Evolutionary conservation across 345 rosid genomes (phyloP), one percentile per base, ranked within the genome.

Genomic region (Hevea brasiliensis): DNA sequence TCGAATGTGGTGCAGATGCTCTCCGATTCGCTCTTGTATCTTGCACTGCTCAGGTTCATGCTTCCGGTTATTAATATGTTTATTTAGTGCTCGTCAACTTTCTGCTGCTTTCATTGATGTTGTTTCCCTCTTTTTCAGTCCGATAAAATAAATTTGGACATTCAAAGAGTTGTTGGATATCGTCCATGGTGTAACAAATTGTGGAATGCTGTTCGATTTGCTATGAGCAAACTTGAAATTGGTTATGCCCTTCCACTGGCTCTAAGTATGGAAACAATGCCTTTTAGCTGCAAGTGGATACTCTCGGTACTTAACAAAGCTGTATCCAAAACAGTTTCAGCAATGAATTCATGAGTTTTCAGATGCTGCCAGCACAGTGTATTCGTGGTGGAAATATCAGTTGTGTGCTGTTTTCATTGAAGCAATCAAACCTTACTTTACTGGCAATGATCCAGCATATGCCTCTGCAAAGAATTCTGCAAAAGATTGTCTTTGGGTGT

Each of bases 131-230:
- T 18, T 61, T 81, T 84, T 68, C 86, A 95, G 97, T 91, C 94
- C 17, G 99, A 92, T 80, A 95, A 82, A 82, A 95, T 95, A 71
- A 95, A 95, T 87, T 85, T 95, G 88, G 96, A 95, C 80, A 92
- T 95, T 66, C 93, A 84, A 81, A 86, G 97, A 82, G 99, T 95
- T 55, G 93, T 89, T 74, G 98, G 98, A 24, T 92, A 92, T 84
- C 98, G 97, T n/a, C 98, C 92, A 65, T 95, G 99, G 99, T 95
- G 99, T 80, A 95, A 95, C 82, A 95, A 95, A 74, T 76, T 95
- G 53, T 92, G 99, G 98, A 92, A 95, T 77, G 99, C 98, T 8
- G 97, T 95, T 77, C 90, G 97, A 60, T 95, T 91, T 81, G 96
- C 96, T 15, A 89, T 95, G 97, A 87, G 88, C 84, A 95, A 87